Evolutionary conservation across 345 rosid species (phyloP), one percentile per base, ranked within the genome.

Genomic region (Salix dunnii): DNA sequence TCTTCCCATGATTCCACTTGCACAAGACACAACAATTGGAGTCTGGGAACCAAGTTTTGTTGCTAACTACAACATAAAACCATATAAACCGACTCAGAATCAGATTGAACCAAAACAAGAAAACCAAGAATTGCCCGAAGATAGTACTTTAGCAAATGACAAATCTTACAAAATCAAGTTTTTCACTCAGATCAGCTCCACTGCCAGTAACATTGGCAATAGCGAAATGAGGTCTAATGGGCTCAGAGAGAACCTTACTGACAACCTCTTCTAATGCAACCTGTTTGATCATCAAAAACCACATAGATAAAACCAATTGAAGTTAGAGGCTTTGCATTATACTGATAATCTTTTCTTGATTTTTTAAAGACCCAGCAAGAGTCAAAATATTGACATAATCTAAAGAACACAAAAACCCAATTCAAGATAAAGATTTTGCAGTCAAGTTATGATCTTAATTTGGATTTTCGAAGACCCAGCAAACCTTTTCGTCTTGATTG

Each of bases 161-260:
- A 62, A 18, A 43, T 21, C 79, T 25, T 82, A 90, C 94, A 63
- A 43, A 67, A 28, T 46, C 28, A 42, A 87, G 86, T 35, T 0
- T 14, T 38, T 66, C 23, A 71, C 23, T 51, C 58, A 82, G 38
- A 72, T 12, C 7, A 74, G 64, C 64, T 64, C 70, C 76, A 18
- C 7, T n/a, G 46, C 77, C 83, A 69, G 73, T 14, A 28, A 68
- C 80, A 31, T 71, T 76, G 36, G 87, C 90, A 67, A 87, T 81
- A 53, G 88, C 90, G 10, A 91, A 91, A 76, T 90, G 79, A 5
- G 92, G 94, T 60, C 89, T 84, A 60, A 91, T 86, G 2, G 96
- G 94, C 76, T 85, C 77, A 9, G 90, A 86, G 18, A 91, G 82
- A 62, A 85, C 92, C 83, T 87, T 86, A 18, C 87, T 89, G 30